A percentile compares a stretch with the other conserved stretches of the same genome.
phyloP scores from a whole-genome alignment of 1,139 yeast species.

The Hemisphaericaspora subhashii region DNA sequence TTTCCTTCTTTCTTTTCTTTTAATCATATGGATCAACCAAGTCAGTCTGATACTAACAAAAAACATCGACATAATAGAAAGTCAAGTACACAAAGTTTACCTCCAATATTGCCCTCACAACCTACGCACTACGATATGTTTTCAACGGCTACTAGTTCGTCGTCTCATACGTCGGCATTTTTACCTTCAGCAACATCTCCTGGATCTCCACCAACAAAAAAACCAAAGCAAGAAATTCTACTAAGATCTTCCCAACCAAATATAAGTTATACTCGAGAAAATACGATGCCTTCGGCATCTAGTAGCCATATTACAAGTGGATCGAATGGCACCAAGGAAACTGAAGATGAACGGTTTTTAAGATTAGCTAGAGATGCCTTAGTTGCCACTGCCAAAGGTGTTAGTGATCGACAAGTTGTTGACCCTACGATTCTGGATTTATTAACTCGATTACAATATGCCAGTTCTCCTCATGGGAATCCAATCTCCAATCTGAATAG shows the following conservation, averaged over 20 bases:
- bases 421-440: slow-evolving; percentile 59
- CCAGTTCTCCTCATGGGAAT: slow-evolving; percentile 54
- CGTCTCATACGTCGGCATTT: neutral
- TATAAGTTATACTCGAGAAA: slow-evolving; percentile 14
- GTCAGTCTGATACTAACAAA: neutral
- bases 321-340: slow-evolving; percentile 7
- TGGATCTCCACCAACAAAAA: slow-evolving; percentile 5
- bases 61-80: neutral
- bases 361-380: slow-evolving; percentile 47
- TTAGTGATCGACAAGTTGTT: slow-evolving; percentile 27
- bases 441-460: slow-evolving; percentile 51
- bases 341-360: slow-evolving; percentile 44
- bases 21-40: neutral
- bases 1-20: no score
- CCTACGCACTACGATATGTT: neutral
- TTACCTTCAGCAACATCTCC: neutral
- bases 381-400: slow-evolving; percentile 44
- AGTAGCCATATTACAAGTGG: neutral
- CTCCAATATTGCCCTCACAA: neutral
- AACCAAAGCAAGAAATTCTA: slow-evolving; percentile 1
- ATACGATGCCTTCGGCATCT: slow-evolving; percentile 1
- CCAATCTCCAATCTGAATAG: slow-evolving; percentile 39
- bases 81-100: neutral
- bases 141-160: neutral
- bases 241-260: slow-evolving; percentile 11